These are phyloP conservation scores for Populus hybrid DNA, from an alignment of 441 rosid species.

Conservation along the genomic window DNA sequence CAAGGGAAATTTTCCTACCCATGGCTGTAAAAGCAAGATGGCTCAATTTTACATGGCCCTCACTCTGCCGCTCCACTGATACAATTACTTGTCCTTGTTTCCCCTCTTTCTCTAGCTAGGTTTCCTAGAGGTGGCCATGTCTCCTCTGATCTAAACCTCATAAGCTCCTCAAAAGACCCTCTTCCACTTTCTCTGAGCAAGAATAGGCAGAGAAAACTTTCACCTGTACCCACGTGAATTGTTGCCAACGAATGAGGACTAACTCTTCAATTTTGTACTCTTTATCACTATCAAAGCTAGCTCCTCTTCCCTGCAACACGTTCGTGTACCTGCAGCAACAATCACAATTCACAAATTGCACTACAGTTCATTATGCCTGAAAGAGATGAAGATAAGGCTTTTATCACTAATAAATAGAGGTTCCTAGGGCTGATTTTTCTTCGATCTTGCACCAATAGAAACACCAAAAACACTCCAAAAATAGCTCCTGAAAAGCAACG, in stretches of 20 bases:
- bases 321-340: neutral
- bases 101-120: conserved; percentile 14
- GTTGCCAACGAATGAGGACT: conserved; percentile 10
- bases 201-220: conserved; percentile 21
- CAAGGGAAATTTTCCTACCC: conserved; percentile 19
- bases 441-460: neutral
- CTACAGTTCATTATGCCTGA: neutral
- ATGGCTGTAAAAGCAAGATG: conserved; percentile 7
- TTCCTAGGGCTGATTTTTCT: neutral
- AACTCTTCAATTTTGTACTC: conserved; percentile 5
- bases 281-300: conserved; percentile 13
- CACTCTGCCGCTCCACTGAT: neutral
- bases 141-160: conserved; percentile 12
- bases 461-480: neutral
- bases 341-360: neutral
- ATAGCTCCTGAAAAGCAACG: neutral
- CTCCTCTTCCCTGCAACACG: neutral
- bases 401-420: neutral
- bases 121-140: conserved; percentile 31
- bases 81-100: conserved; percentile 29
- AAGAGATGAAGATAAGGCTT: neutral
- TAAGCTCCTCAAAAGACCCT: neutral
- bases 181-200: conserved; percentile 1
- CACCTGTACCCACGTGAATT: conserved; percentile 49
- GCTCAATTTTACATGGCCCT: neutral